Evolutionary conservation across 23 red algal genomes (phyloP), one percentile per base, ranked within the genome.

Genomic region (Gracilaria vermiculophylla): DNA sequence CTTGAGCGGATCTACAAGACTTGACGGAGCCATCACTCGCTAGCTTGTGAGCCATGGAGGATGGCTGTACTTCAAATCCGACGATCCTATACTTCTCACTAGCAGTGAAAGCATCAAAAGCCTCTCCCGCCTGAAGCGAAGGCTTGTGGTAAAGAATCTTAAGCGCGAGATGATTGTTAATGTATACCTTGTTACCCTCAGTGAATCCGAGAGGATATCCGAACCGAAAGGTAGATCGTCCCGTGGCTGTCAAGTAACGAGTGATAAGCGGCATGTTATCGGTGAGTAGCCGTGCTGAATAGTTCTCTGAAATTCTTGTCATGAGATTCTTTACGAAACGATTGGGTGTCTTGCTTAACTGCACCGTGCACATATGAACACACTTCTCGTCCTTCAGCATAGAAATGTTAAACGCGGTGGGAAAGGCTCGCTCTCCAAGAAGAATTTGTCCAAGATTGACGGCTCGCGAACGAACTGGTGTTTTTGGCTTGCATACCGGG

Each of bases 221-320:
- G 65, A 94, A 91, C 2, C 83, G 69, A 87, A 90, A 93, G 27
- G 80, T 69, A 24, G 71, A 66, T 43, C 62, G 24, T 15, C 84
- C 85, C 2, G 51, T 61, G 33, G 37, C 31, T 16, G 95, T 75
- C 19, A 67, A 53, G 17, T 53, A 73, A 76, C 76, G 69, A 31
- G 81, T 85, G 48, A 94, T 93, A 24, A 99, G 78, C 25, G 97
- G 97, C 92, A 99, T 92, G 55, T 99, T 95, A 79, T 99, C 97
- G 19, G 94, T 69, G 41, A 94, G 87, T 4, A 99, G 88, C 10
- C 92, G 62, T 41, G 76, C 97, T 10, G 57, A 82, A 50, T 95
- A 99, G 44, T 94, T 83, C 53, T 96, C 53, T 10, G 48, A 34
- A 54, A 99, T 94, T 42, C 92, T 88, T 28, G 73, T 14, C 4